Percentiles rank a stretch among this genome's conserved stretches.
Conservation (phyloP, 148 eudicot genomes). For the Rhododendron griersonianum region DNA sequence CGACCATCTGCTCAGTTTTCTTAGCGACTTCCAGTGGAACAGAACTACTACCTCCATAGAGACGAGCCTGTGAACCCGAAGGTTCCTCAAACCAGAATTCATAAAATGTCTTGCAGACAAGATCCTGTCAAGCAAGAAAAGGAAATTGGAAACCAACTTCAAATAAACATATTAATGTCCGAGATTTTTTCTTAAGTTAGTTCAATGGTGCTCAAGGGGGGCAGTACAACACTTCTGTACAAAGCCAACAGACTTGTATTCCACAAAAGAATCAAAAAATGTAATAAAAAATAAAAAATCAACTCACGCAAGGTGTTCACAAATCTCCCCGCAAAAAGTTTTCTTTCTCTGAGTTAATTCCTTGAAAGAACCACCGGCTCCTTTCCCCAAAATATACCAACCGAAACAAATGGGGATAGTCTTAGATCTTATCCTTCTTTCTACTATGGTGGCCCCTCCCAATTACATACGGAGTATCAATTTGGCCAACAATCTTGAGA, state of each 20-base stretch:
- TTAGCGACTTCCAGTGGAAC: constrained; percentile 90
- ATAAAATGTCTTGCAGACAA: constrained; percentile 93
- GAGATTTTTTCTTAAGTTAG: not conserved
- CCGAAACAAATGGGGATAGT: not conserved
- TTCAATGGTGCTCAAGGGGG: not conserved
- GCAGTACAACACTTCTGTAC: not conserved
- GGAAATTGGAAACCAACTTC: not conserved
- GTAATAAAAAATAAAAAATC: not conserved
- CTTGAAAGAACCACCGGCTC: not conserved
- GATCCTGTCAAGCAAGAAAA: constrained; percentile 55
- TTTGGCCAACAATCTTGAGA: not conserved
- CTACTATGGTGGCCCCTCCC: not conserved
- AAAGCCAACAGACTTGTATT: not conserved
- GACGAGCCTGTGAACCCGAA: constrained; percentile 48
- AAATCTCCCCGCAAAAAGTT: not conserved
- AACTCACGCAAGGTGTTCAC: not conserved
- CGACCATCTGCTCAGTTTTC: constrained; percentile 95
- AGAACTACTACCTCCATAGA: constrained; percentile 74
- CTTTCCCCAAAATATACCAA: not conserved
- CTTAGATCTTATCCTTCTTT: not conserved
- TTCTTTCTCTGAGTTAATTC: not conserved
- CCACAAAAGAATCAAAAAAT: not conserved
- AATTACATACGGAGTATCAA: not conserved
- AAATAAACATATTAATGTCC: not conserved
- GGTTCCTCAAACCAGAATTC: constrained; percentile 99